Conservation (phyloP, 2,329 filamentous ascomycete species). For the Cercospora nicotianae region DNA sequence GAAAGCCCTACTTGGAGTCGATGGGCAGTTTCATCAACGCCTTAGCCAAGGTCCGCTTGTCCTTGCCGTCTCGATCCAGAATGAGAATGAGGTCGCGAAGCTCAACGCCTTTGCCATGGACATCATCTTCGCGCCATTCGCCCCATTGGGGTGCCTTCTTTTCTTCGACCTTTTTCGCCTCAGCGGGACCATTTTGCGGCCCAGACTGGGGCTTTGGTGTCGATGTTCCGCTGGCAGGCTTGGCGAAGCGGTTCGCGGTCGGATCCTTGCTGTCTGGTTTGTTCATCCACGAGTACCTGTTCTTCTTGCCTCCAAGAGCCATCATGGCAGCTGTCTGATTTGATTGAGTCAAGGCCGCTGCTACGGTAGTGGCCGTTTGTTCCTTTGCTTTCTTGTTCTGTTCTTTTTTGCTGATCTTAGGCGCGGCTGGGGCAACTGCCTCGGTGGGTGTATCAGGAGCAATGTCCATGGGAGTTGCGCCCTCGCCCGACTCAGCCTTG, state of each 20-base stretch:
- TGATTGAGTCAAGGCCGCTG: slow-evolving; percentile 64
- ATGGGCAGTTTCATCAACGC: slow-evolving; percentile 40
- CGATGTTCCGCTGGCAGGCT: slow-evolving; percentile 32
- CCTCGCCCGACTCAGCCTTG: slow-evolving; percentile 30
- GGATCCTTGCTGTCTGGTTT: slow-evolving; percentile 55
- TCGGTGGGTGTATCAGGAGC: slow-evolving; percentile 34
- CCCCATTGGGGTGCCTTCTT: slow-evolving; percentile 38
- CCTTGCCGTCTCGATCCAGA: slow-evolving; percentile 74
- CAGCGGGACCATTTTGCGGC: slow-evolving; percentile 16
- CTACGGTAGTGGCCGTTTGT: slow-evolving; percentile 48
- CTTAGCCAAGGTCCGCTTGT: slow-evolving; percentile 61
- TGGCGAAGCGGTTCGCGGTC: slow-evolving; percentile 49
- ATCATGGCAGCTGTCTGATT: slow-evolving; percentile 80
- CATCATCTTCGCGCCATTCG: slow-evolving; percentile 65
- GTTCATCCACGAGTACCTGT: slow-evolving; percentile 76
- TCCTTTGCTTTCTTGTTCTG: slow-evolving; percentile 74
- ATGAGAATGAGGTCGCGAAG: slow-evolving; percentile 78
- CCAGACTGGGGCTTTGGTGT: slow-evolving; percentile 30
- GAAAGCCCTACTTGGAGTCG: background rate
- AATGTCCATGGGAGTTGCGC: slow-evolving; percentile 28
- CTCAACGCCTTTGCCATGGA: slow-evolving; percentile 76
- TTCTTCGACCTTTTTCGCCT: slow-evolving; percentile 23
- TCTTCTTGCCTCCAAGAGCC: slow-evolving; percentile 62
- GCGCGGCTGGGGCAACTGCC: slow-evolving; percentile 43
- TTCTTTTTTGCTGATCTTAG: slow-evolving; percentile 85